Evolutionary conservation across 2,329 filamentous ascomycete genomes (phyloP).

Genomic region (Penicillium crustosum): DNA sequence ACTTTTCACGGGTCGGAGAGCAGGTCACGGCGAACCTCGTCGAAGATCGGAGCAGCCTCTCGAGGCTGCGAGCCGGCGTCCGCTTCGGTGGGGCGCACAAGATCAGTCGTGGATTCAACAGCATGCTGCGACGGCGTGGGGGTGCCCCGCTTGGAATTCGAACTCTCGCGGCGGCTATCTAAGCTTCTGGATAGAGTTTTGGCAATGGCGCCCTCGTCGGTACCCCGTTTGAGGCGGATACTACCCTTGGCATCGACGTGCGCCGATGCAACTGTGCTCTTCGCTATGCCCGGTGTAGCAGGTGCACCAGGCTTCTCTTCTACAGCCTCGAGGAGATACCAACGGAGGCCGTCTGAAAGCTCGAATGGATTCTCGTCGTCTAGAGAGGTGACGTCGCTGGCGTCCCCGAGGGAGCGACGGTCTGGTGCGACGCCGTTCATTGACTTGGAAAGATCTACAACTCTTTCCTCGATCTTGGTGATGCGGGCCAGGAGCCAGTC

Average conservation of each 20-base stretch:
- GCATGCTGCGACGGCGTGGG: conserved; percentile 32
- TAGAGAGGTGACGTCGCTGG: conserved; percentile 57
- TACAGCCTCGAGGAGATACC: conserved; percentile 91
- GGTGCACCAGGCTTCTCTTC: conserved; percentile 93
- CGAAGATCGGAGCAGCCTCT: conserved; percentile 44
- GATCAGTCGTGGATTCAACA: conserved; percentile 38
- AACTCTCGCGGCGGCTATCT: conserved; percentile 86
- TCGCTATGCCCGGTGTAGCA: conserved; percentile 86
- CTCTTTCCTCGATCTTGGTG: conserved; percentile 82
- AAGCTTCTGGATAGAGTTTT: conserved; percentile 82
- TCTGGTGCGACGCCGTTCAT: conserved; percentile 59
- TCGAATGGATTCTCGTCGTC: conserved; percentile 98
- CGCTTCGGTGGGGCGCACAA: conserved; percentile 37
- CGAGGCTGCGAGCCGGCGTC: conserved; percentile 36
- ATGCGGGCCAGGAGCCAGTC: conserved; percentile 98
- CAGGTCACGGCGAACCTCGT: conserved; percentile 52
- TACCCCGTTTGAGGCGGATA: conserved; percentile 50
- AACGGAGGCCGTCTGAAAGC: conserved; percentile 87
- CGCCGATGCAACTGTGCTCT: conserved; percentile 85
- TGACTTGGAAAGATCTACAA: conserved; percentile 86
- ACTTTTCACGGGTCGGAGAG: conserved; percentile 45
- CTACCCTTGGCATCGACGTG: conserved; percentile 82
- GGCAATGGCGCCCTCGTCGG: conserved; percentile 69
- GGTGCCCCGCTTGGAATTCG: conserved; percentile 72
- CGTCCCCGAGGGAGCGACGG: conserved; percentile 48